A percentile compares a stretch with the other conserved stretches of the same genome.
phyloP scores from a whole-genome alignment of 176 grass and related monocot species.

The Bromus sterilis region DNA sequence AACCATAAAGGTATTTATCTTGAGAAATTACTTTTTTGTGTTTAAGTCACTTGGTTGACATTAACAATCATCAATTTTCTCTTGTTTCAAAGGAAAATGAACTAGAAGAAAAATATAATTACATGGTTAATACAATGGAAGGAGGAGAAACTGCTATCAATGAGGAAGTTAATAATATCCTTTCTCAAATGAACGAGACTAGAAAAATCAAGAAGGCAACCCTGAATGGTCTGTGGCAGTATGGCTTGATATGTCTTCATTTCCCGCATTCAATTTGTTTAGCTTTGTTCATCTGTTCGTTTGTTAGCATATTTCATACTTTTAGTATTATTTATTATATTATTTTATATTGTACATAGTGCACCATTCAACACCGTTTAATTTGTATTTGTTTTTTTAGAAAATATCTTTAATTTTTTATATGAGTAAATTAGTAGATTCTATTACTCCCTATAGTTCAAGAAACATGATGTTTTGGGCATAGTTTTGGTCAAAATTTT shows the following conservation, averaged over 20 bases:
- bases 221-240: slow-evolving; percentile 39
- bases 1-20: slow-evolving; percentile 55
- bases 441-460: background rate
- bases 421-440: background rate
- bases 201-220: slow-evolving; percentile 36
- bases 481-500: background rate
- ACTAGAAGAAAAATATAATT: slow-evolving; percentile 48
- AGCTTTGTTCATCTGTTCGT: slow-evolving; percentile 5
- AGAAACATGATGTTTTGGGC: too few species aligned
- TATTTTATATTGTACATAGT: background rate
- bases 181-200: slow-evolving; percentile 56
- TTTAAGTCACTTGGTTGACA: background rate
- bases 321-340: background rate
- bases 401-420: background rate
- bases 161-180: slow-evolving; percentile 40
- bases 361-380: background rate
- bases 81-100: slow-evolving; percentile 49
- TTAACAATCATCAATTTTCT: background rate
- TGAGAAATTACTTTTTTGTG: background rate
- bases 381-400: background rate
- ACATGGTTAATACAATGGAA: slow-evolving; percentile 14
- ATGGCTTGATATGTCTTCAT: background rate
- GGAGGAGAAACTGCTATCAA: slow-evolving; percentile 7
- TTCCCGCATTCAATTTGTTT: background rate
- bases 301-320: background rate